phyloP scores from a whole-genome alignment of 805 yeast species.

The Kodamaea laetipori region DNA sequence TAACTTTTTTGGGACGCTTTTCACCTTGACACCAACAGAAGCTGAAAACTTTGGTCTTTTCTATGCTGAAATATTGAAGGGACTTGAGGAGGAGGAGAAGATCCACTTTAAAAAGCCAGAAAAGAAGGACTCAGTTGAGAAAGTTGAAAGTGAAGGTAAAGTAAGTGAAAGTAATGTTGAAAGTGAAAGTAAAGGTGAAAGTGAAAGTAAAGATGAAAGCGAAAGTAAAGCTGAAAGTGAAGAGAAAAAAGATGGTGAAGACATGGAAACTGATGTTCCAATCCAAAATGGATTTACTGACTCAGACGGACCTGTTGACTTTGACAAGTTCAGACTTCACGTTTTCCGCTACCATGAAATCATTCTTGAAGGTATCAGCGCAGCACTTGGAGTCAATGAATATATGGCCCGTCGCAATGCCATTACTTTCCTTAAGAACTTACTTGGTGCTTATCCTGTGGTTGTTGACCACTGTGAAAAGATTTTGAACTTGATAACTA shows the following conservation, averaged over 20 bases:
- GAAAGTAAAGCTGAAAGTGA: no score
- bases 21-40: conserved; percentile 71
- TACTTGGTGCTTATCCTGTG: conserved; percentile 64
- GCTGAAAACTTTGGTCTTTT: conserved; percentile 84
- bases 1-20: conserved; percentile 58
- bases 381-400: conserved; percentile 50
- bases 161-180: no score
- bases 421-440: conserved; percentile 71
- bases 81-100: conserved; percentile 24
- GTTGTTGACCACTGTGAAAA: conserved; percentile 65
- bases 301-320: conserved; percentile 16
- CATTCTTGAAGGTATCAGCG: conserved; percentile 45
- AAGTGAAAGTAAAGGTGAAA: conserved; percentile 5
- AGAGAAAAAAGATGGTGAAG: conserved; percentile 11
- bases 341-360: conserved; percentile 59
- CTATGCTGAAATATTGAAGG: conserved; percentile 53
- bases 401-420: conserved; percentile 82
- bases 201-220: conserved; percentile 13
- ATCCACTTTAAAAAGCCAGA: no score
- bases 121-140: no score
- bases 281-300: neutral
- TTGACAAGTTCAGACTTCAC: conserved; percentile 38
- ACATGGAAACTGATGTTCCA: neutral
- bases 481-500: conserved; percentile 49
- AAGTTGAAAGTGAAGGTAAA: conserved; percentile 12